These are phyloP conservation scores for Sugiyamaella valdiviana DNA, from an alignment of 805 yeast genomes.

Conservation along the genomic window DNA sequence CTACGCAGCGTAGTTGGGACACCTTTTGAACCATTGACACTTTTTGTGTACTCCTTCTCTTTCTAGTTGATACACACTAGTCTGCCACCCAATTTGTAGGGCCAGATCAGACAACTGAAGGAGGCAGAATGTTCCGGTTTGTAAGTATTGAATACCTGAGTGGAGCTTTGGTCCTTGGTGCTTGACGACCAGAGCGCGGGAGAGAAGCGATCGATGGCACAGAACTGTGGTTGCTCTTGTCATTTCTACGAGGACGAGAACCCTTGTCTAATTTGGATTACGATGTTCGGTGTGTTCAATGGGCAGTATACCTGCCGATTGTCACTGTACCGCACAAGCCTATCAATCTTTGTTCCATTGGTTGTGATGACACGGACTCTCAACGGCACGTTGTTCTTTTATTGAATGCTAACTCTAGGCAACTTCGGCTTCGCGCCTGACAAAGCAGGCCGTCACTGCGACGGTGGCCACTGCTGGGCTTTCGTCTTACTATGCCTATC, in stretches of 20 bases:
- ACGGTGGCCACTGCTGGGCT: constrained; percentile 70
- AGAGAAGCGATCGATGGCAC: too few species aligned
- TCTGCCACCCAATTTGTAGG: constrained; percentile 14
- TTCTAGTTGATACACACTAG: constrained; percentile 12
- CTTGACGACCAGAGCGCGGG: too few species aligned
- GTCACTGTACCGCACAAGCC: too few species aligned
- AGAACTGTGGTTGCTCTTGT: too few species aligned
- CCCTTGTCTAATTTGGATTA: too few species aligned
- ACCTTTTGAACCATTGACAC: not conserved
- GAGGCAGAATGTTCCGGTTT: not conserved
- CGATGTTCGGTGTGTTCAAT: too few species aligned
- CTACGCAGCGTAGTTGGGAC: not conserved
- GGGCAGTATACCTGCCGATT: too few species aligned
- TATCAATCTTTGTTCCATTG: too few species aligned
- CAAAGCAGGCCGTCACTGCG: constrained; percentile 37
- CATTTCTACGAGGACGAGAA: too few species aligned
- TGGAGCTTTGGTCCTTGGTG: not conserved
- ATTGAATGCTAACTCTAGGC: constrained; percentile 10
- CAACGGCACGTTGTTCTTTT: not conserved
- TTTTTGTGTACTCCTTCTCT: not conserved
- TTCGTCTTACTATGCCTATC: constrained; percentile 75
- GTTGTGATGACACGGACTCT: not conserved
- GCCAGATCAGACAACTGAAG: not conserved
- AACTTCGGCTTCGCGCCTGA: constrained; percentile 27
- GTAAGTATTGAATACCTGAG: not conserved